Base-by-base conservation (phyloP, 2,329 filamentous ascomycete species). In the Waltergamsia citrina region DNA sequence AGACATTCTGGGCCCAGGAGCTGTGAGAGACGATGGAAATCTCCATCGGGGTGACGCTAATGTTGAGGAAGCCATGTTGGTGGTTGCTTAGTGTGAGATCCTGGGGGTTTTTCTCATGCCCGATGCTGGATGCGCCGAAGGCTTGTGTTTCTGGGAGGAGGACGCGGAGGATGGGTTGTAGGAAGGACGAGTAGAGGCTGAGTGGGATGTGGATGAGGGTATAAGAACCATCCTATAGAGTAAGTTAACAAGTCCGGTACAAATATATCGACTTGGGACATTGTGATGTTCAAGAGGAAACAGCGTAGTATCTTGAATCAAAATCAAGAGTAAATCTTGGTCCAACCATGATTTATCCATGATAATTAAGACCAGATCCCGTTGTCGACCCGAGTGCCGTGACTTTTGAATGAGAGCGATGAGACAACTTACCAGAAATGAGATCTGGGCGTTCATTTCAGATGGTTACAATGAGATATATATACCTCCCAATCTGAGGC, bases 201-300 rank as follows among this genome's bases (percentile, higher is more conserved):
- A 93, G 64, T 2, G 90, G 88, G 38, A 96, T 88, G 56, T 95
- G 88, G 50, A 96, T 86, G 40, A 98, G 70, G 49, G 80, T 86
- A 48, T 94, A 77, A 42, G 79, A 81, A 45, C 86, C 86, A 50
- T 94, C 82, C 92, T 96, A 52, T 37, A 20, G 28, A 17, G 8
- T n/a, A n/a, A 8, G 23, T 25, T 25, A 25, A n/a, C 23, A 25
- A 25, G n/a, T 25, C 8, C 8, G 8, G 8, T 25, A n/a, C 23
- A 25, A 25, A 25, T 25, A n/a, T n/a, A n/a, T n/a, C n/a, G n/a
- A n/a, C n/a, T n/a, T n/a, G n/a, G n/a, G n/a, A n/a, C n/a, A n/a
- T n/a, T n/a, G n/a, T n/a, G n/a, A n/a, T n/a, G n/a, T n/a, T n/a
- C n/a, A n/a, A n/a, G n/a, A n/a, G n/a, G n/a, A n/a, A n/a, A n/a